Evolutionary conservation across 805 yeast genomes (phyloP), one percentile per base, ranked within the genome.

Genomic region (Myxozyma vanderwaltii): DNA sequence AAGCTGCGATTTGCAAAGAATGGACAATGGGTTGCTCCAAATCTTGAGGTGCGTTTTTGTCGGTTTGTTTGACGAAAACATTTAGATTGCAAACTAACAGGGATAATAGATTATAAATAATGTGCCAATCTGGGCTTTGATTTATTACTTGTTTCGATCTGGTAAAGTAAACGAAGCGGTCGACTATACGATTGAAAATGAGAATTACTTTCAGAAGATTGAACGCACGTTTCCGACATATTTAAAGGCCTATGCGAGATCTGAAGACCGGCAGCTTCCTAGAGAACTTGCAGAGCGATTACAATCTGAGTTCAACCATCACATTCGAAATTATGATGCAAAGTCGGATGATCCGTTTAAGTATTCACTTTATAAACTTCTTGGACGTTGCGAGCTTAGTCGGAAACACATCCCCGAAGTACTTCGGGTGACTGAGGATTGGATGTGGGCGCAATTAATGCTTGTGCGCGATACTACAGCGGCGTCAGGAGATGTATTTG

Each of bases 381-480:
- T 92, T 58, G 98, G 98, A n/a, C 86, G 94, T 72, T 90, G 97
- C 73, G 83, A 81, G 86, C 85, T 75, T 70, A 86, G 69, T 77
- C 87, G 49, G 79, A 85, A 72, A 84, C 84, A 72, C 76, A 82
- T 63, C 75, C 91, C 67, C 84, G 95, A 38, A 72, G 84, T 92
- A 31, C 81, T 87, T 39, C 74, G 84, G 38, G 88, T 95, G 59
- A 82, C 91, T 49, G 98, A 92, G 73, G 98, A 92, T 75, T 92
- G 98, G 98, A 73, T 92, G 51, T 92, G 99, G 99, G 83, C 88
- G 70, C 97, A 94, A 73, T 79, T 94, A 57, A 80, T 84, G 73
- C 78, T 92, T 29, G 83, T 88, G 15, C 68, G 55, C 35, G 69
- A 59, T 48, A 40, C 50, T 40, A 31, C 55, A 5, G 43, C 40